Percentiles rank a stretch among this genome's conserved stretches.
phyloP scores from a whole-genome alignment of 2,329 filamentous ascomycete species.

The Diplodia sapinea region DNA sequence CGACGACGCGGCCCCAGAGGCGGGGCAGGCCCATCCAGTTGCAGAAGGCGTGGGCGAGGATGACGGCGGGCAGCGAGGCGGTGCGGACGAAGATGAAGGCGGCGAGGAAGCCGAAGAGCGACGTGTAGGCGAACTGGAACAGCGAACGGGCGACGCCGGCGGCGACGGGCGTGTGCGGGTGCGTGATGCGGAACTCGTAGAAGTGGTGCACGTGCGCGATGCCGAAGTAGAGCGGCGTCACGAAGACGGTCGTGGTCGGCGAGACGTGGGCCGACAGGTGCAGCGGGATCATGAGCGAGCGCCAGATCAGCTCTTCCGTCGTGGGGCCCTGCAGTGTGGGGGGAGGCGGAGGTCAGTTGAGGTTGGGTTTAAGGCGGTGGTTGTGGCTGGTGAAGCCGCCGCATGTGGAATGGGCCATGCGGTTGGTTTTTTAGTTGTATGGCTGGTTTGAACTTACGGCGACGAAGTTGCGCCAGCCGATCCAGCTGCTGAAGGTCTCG shows the following conservation, averaged over 20 bases:
- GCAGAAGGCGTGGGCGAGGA: slow-evolving; percentile 84
- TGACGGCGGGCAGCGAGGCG: slow-evolving; percentile 76
- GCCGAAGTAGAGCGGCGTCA: slow-evolving; percentile 87
- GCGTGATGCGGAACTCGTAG: slow-evolving; percentile 86
- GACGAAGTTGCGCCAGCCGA: slow-evolving; percentile 84
- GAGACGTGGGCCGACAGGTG: slow-evolving; percentile 70
- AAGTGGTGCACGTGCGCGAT: slow-evolving; percentile 94
- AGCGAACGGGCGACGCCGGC: slow-evolving; percentile 72
- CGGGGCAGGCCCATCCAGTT: slow-evolving; percentile 90
- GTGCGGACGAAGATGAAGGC: slow-evolving; percentile 88
- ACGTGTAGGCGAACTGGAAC: slow-evolving; percentile 89
- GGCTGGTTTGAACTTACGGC: slow-evolving; percentile 63
- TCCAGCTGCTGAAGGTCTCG: slow-evolving; percentile 73
- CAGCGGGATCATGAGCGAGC: slow-evolving; percentile 81
- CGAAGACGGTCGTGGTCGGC: slow-evolving; percentile 69
- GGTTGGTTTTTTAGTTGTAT: background rate
- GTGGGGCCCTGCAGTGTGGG: slow-evolving; percentile 65
- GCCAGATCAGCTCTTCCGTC: slow-evolving; percentile 93
- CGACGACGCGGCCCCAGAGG: slow-evolving; percentile 74
- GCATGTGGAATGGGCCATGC: background rate
- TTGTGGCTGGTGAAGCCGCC: background rate
- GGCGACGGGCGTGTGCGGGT: slow-evolving; percentile 70
- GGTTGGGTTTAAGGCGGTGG: background rate
- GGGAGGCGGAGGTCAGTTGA: background rate
- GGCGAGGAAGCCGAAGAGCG: slow-evolving; percentile 90